phyloP scores from a whole-genome alignment of 768 basidiomycete genomes.

The Leccinum fibrillosum region DNA sequence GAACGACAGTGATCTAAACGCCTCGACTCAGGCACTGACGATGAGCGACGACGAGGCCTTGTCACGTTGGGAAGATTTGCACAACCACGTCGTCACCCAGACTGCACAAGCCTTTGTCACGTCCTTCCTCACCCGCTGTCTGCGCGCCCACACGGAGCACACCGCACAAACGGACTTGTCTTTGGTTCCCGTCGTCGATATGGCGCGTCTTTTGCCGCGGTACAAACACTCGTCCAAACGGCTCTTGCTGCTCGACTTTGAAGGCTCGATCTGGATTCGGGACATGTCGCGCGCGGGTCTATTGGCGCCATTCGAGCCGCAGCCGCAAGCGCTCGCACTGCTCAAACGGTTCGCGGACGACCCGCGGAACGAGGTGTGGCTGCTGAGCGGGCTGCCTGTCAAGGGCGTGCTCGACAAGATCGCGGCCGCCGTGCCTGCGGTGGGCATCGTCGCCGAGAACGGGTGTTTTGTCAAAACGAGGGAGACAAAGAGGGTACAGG shows the following conservation, averaged over 20 bases:
- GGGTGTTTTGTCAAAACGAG: slow-evolving; percentile 78
- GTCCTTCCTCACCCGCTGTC: slow-evolving; percentile 70
- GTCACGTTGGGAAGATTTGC: slow-evolving; percentile 81
- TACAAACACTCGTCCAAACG: slow-evolving; percentile 65
- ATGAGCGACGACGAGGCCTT: slow-evolving; percentile 73
- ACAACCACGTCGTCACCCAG: slow-evolving; percentile 82
- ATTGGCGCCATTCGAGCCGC: slow-evolving; percentile 39
- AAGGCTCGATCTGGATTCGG: slow-evolving; percentile 71
- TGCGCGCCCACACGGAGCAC: slow-evolving; percentile 74
- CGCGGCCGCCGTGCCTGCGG: slow-evolving; percentile 53
- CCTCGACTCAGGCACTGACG: slow-evolving; percentile 51
- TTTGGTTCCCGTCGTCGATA: slow-evolving; percentile 40
- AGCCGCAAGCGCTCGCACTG: slow-evolving; percentile 40
- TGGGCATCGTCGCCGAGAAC: slow-evolving; percentile 90
- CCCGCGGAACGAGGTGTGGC: slow-evolving; percentile 72
- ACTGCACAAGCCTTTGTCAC: slow-evolving; percentile 83
- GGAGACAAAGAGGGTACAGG: slow-evolving; percentile 30
- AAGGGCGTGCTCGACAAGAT: slow-evolving; percentile 63
- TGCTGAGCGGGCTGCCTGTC: slow-evolving; percentile 72
- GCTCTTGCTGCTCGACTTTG: slow-evolving; percentile 72
- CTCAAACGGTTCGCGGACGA: slow-evolving; percentile 61
- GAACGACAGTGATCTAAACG: slow-evolving; percentile 4
- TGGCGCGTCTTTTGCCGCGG: slow-evolving; percentile 55
- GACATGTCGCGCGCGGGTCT: slow-evolving; percentile 50
- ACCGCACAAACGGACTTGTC: slow-evolving; percentile 29